These are phyloP conservation scores for Stenogyne calaminthoides DNA, from an alignment of 305 asterid genomes.

Conservation along the genomic window DNA sequence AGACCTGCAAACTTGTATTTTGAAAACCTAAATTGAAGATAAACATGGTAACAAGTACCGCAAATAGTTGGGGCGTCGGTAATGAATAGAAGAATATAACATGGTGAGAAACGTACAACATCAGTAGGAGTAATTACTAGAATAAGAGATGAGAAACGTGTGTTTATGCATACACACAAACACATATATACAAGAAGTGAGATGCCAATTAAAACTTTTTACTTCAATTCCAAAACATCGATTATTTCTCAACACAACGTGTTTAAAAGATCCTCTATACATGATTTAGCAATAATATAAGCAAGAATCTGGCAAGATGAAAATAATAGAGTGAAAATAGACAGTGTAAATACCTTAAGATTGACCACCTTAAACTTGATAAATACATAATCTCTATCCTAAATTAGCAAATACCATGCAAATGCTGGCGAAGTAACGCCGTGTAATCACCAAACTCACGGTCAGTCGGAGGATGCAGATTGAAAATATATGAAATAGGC, in stretches of 20 bases:
- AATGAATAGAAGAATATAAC: too few relatives aligned
- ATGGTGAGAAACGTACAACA: too few relatives aligned
- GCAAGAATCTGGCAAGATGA: background rate
- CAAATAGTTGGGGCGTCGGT: too few relatives aligned
- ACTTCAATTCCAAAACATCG: background rate
- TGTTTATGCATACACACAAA: too few relatives aligned
- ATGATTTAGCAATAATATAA: background rate
- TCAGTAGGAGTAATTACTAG: too few relatives aligned
- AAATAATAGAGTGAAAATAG: background rate
- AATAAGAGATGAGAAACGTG: too few relatives aligned
- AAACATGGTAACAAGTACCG: too few relatives aligned
- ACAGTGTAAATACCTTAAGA: background rate
- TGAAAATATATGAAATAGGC: constrained; percentile 73
- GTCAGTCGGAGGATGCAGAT: constrained; percentile 50
- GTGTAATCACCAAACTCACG: constrained; percentile 41
- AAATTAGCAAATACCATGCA: constrained; percentile 25
- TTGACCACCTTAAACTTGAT: background rate
- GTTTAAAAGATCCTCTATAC: background rate
- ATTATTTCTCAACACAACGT: background rate
- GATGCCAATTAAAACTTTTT: too few relatives aligned
- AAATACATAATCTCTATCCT: background rate
- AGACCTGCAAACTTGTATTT: too few relatives aligned
- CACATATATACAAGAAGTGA: background rate
- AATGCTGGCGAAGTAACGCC: constrained; percentile 27
- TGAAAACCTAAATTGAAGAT: too few relatives aligned